A percentile compares a stretch with the other conserved stretches of the same genome.
phyloP scores from a whole-genome alignment of 2,329 filamentous ascomycete genomes.

The Ophidiomyces ophidiicola region DNA sequence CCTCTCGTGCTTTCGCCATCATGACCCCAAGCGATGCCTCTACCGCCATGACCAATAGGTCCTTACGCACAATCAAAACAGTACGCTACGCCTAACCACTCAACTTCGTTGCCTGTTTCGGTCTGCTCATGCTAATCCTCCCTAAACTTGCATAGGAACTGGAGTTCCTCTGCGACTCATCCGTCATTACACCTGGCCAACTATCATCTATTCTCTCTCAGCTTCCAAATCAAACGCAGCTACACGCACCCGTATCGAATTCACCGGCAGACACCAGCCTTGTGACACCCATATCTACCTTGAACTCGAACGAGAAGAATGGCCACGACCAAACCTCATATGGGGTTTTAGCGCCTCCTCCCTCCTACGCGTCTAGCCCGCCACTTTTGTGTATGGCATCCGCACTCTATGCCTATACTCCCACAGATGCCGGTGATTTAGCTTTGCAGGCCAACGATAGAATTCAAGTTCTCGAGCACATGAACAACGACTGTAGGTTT shows the following conservation, averaged over 20 bases:
- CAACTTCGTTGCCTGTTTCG: slow-evolving; percentile 6
- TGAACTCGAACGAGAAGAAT: slow-evolving; percentile 17
- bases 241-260: slow-evolving; percentile 24
- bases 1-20: background rate
- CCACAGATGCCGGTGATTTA: slow-evolving; percentile 69
- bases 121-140: background rate
- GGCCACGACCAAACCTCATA: slow-evolving; percentile 29
- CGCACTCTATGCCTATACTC: slow-evolving; percentile 73
- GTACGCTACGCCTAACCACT: slow-evolving; percentile 38
- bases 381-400: slow-evolving; percentile 58
- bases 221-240: slow-evolving; percentile 47
- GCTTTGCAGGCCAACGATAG: slow-evolving; percentile 68
- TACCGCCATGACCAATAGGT: slow-evolving; percentile 62
- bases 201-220: slow-evolving; percentile 63
- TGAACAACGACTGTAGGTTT: slow-evolving; percentile 73
- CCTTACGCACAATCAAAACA: slow-evolving; percentile 75
- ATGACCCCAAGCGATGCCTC: slow-evolving; percentile 21
- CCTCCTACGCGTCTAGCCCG: slow-evolving; percentile 40
- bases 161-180: slow-evolving; percentile 73
- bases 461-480: slow-evolving; percentile 73
- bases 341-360: slow-evolving; percentile 37
- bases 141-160: slow-evolving; percentile 54
- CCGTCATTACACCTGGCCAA: slow-evolving; percentile 60
- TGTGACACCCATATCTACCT: slow-evolving; percentile 14
- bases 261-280: slow-evolving; percentile 14